Percentiles rank a stretch among this genome's conserved stretches.
phyloP scores from a whole-genome alignment of 2,329 filamentous ascomycete species.

The Biscogniauxia mediterranea region DNA sequence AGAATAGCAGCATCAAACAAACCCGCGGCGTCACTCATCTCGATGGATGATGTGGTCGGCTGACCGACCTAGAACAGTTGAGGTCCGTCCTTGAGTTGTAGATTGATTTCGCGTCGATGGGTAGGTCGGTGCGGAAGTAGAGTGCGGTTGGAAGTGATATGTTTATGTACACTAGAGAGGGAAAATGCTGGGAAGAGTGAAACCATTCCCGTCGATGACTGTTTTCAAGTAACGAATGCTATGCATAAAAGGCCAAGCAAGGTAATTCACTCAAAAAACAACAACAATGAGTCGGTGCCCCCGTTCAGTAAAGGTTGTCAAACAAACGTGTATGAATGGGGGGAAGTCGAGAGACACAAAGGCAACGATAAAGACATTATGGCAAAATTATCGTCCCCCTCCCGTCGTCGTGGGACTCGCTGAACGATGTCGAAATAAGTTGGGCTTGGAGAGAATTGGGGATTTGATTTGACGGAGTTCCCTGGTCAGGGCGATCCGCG shows the following conservation, averaged over 20 bases:
- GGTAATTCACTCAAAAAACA: not conserved
- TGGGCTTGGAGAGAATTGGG: not conserved
- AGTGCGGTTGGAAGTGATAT: not conserved
- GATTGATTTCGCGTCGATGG: not conserved
- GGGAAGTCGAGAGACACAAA: not conserved
- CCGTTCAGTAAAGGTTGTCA: not conserved
- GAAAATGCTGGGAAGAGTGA: too few relatives aligned
- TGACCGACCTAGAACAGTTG: conserved; percentile 6
- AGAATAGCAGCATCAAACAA: conserved; percentile 1
- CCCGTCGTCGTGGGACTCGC: not conserved
- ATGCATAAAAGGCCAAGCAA: not conserved
- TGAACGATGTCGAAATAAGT: not conserved
- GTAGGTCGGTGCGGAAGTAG: not conserved
- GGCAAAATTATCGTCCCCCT: not conserved
- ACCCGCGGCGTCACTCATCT: conserved; percentile 15
- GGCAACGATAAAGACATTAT: not conserved
- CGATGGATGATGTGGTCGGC: conserved; percentile 3
- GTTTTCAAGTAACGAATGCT: not conserved
- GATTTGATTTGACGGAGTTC: not conserved
- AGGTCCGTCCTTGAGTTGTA: not conserved
- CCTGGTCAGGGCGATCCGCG: not conserved
- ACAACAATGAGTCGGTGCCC: not conserved
- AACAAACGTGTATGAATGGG: not conserved
- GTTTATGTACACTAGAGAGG: too few relatives aligned
- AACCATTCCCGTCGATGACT: too few relatives aligned